Evolutionary conservation across 1,284 basidiomycete genomes (phyloP), one percentile per base, ranked within the genome.

Genomic region (Psilocybe mexicana): DNA sequence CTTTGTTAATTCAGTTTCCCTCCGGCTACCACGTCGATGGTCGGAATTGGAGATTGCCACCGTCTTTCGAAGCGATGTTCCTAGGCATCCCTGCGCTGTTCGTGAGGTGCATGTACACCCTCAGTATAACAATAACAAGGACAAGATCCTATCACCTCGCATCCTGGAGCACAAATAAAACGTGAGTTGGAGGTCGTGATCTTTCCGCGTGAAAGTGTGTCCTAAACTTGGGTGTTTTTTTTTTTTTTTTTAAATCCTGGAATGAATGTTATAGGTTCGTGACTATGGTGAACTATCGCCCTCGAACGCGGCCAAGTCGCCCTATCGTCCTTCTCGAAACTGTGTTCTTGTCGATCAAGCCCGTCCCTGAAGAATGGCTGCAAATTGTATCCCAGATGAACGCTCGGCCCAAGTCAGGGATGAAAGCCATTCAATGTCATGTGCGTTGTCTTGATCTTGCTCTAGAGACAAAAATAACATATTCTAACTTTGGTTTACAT

Each of bases 281-380:
- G 38, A 65, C 65, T 3, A 55, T 67, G 58, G 51, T 74, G 33
- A 61, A 67, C 18, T 72, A 68, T 58, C 67, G 66, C 35, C 72
- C 70, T 30, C 69, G 68, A 53, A 70, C 66, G 38, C 65, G 67
- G 36, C 65, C 66, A 23, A 61, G 59, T 45, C 61, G 67, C 25
- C 64, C 63, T n/a, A 56, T 65, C 28, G 55, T 67, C 7, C 52
- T 65, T 55, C 51, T 66, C 24, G 65, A 67, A 38, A 62, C 65
- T 14, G 64, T 81, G 58, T 70, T 76, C 46, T 70, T 74, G 1
- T 75, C 76, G 0, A 60, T 82, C 60, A 82, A 82, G 60, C 66
- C 70, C 2, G 62, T 72, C 3, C 80, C 80, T 2, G 79, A 79
- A 35, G 79, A 81, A 59, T 82, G 79, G 79, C 65, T 64, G 28